Conservation (phyloP, 163 green algal species). For the Chlamydomonas reinhardtii region DNA sequence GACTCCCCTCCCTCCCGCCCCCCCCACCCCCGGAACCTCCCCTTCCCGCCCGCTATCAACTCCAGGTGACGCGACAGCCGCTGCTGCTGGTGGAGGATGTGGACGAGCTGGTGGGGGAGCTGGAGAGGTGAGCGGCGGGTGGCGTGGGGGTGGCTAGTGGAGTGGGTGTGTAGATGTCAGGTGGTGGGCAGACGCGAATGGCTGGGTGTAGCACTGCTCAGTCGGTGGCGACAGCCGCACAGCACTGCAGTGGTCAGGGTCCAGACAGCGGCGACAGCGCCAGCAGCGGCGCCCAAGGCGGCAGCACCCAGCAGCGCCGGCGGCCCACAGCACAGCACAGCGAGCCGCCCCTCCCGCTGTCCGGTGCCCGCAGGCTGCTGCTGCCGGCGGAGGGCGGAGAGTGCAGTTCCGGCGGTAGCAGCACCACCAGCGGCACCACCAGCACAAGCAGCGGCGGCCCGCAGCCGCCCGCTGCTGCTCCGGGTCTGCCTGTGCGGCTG, state of each 20-base stretch:
- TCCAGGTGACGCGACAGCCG: constrained; percentile 37
- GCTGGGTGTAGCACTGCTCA: too few relatives aligned
- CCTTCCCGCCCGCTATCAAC: background rate
- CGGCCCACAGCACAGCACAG: background rate
- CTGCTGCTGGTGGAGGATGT: constrained; percentile 48
- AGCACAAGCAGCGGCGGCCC: background rate
- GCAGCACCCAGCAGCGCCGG: background rate
- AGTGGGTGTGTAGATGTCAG: too few relatives aligned
- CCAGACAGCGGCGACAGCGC: background rate
- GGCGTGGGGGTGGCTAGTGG: background rate
- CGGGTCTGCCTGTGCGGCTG: background rate
- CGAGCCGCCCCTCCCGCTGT: too few relatives aligned
- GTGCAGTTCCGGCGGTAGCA: too few relatives aligned
- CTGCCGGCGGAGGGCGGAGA: too few relatives aligned
- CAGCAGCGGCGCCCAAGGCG: background rate
- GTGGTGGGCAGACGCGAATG: too few relatives aligned
- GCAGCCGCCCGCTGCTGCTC: background rate
- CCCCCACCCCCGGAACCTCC: too few relatives aligned
- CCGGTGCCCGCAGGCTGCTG: too few relatives aligned
- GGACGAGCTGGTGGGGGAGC: constrained; percentile 39
- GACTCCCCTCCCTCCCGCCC: background rate
- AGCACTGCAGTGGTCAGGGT: too few relatives aligned
- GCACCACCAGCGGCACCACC: background rate
- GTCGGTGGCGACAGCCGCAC: too few relatives aligned
- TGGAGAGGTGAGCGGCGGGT: constrained; percentile 17